Evolutionary conservation across 2,329 filamentous ascomycete genomes (phyloP).

Genomic region (Nemania bipapillata): DNA sequence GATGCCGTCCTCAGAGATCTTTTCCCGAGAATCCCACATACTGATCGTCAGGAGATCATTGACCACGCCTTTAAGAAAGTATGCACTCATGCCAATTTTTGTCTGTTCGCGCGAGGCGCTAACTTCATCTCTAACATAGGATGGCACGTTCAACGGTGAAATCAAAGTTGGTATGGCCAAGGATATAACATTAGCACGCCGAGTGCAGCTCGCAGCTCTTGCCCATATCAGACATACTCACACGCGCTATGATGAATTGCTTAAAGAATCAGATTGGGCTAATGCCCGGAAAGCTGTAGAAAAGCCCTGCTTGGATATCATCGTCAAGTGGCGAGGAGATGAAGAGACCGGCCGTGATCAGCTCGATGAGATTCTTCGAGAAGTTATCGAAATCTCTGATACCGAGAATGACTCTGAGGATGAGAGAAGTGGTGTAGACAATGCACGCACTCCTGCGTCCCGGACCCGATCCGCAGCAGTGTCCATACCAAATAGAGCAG

Average conservation of each 20-base stretch:
- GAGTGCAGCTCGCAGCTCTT: conserved; percentile 72
- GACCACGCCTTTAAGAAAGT: conserved; percentile 72
- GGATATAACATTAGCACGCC: conserved; percentile 67
- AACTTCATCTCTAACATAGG: conserved; percentile 53
- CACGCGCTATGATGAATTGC: conserved; percentile 71
- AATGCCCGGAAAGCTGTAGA: conserved; percentile 72
- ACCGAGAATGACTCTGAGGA: conserved; percentile 60
- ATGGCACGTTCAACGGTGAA: conserved; percentile 63
- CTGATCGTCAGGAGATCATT: conserved; percentile 71
- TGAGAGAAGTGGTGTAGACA: conserved; percentile 45
- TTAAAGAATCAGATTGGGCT: conserved; percentile 67
- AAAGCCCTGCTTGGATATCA: conserved; percentile 68
- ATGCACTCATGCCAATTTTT: conserved; percentile 44
- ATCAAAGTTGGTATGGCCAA: conserved; percentile 67
- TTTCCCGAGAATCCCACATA: conserved; percentile 73
- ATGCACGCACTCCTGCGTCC: conserved; percentile 24
- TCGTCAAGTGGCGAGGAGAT: conserved; percentile 78
- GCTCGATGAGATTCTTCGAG: conserved; percentile 72
- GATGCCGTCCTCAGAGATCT: conserved; percentile 71
- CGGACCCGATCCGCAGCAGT: conserved; percentile 25
- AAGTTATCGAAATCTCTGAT: conserved; percentile 74
- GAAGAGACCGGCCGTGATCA: conserved; percentile 75
- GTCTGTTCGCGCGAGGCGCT: conserved; percentile 14
- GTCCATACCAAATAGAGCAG: conserved; percentile 20
- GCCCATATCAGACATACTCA: conserved; percentile 75